phyloP scores from a whole-genome alignment of 2,329 filamentous ascomycete species.

The Verticillium nonalfalfae region DNA sequence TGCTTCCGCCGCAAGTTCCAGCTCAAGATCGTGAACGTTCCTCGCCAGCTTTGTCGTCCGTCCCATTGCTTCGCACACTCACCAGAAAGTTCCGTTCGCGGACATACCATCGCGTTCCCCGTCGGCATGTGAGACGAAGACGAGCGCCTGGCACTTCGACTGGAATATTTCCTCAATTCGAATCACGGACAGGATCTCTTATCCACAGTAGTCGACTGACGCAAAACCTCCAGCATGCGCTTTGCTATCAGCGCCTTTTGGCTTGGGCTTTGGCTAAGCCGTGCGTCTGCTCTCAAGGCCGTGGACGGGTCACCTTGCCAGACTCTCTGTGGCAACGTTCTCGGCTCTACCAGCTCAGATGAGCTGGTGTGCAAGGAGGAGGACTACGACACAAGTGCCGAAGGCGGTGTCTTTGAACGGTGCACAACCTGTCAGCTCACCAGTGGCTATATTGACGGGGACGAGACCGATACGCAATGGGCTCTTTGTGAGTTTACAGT shows the following conservation, averaged over 20 bases:
- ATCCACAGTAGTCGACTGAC: background rate
- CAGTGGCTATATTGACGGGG: slow-evolving; percentile 38
- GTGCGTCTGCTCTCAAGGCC: slow-evolving; percentile 30
- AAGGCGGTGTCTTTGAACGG: slow-evolving; percentile 41
- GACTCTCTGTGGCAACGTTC: slow-evolving; percentile 46
- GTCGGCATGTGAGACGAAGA: background rate
- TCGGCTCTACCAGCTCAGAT: slow-evolving; percentile 33
- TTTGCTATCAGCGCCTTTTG: slow-evolving; percentile 6
- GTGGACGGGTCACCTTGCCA: slow-evolving; percentile 42
- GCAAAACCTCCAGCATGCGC: slow-evolving; percentile 4
- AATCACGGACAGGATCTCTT: background rate
- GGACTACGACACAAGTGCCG: slow-evolving; percentile 26
- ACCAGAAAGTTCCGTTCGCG: background rate
- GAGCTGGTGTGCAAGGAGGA: slow-evolving; percentile 43
- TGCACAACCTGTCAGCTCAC: slow-evolving; percentile 46
- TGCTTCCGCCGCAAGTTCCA: background rate
- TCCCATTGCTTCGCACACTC: background rate
- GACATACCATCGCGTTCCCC: background rate
- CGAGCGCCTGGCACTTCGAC: background rate
- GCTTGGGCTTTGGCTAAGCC: slow-evolving; percentile 15
- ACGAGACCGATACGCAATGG: slow-evolving; percentile 45
- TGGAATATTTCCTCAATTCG: background rate
- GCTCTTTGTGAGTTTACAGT: slow-evolving; percentile 44
- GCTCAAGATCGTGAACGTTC: background rate
- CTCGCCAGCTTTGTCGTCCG: too few relatives aligned